phyloP scores from a whole-genome alignment of 2,329 filamentous ascomycete genomes.

The Aureobasidium zeae region DNA sequence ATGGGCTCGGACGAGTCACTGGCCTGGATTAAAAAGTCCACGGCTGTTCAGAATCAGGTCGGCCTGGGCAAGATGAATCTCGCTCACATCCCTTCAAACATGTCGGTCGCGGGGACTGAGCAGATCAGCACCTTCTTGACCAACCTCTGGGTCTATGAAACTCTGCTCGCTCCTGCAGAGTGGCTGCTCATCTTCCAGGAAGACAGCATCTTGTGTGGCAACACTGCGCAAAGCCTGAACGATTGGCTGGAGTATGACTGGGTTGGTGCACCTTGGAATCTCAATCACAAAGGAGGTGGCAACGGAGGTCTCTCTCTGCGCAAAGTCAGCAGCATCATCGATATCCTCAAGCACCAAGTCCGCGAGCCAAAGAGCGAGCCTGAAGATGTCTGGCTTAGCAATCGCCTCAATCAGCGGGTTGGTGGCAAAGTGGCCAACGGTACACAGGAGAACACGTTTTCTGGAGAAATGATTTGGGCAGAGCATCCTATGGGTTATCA shows the following conservation, averaged over 20 bases:
- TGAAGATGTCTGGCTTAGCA: not conserved
- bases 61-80: not conserved
- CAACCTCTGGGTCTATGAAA: not conserved
- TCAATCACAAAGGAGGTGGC: not conserved
- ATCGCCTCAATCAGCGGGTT: not conserved
- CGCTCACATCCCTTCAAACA: not conserved
- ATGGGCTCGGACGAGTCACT: constrained; percentile 6
- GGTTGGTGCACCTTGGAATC: not conserved
- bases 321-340: constrained; percentile 1
- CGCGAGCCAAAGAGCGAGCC: not conserved
- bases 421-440: constrained; percentile 1
- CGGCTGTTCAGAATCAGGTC: not conserved
- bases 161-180: not conserved
- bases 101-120: not conserved
- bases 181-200: constrained; percentile 5
- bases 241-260: constrained; percentile 11
- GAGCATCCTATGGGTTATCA: not conserved
- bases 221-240: constrained; percentile 4
- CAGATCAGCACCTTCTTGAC: constrained; percentile 8
- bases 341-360: constrained; percentile 1
- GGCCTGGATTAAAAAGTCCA: not conserved
- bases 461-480: not conserved
- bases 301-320: not conserved
- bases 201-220: constrained; percentile 8
- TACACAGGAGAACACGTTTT: not conserved